Conservation (phyloP, 345 rosid genomes). For the rapeseed (Brassica napus) region Da-Ae NC_063436.1:6158001-6158500, state of each 20-base stretch:
- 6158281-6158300: not conserved
- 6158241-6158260: not conserved
- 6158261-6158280: not conserved
- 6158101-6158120: not conserved
- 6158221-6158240: not conserved
- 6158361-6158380: not conserved
- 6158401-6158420: not conserved
- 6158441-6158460: not conserved
- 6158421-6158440: not conserved
- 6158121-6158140: not conserved
- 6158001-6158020: slow-evolving; percentile 52
- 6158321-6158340: not conserved
- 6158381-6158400: not conserved
- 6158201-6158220: slow-evolving; percentile 40
- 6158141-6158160: not conserved
- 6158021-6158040: slow-evolving; percentile 45
- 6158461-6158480: not conserved
- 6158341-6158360: not conserved
- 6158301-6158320: not conserved
- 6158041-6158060: slow-evolving; percentile 57
- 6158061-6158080: slow-evolving; percentile 60
- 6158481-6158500: not conserved
- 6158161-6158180: slow-evolving; percentile 8
- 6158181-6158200: slow-evolving; percentile 29
- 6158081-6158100: slow-evolving; percentile 36